Evolutionary conservation across 495 filamentous ascomycete species (phyloP).

Genomic region (Aspergillus heteromorphus): DNA sequence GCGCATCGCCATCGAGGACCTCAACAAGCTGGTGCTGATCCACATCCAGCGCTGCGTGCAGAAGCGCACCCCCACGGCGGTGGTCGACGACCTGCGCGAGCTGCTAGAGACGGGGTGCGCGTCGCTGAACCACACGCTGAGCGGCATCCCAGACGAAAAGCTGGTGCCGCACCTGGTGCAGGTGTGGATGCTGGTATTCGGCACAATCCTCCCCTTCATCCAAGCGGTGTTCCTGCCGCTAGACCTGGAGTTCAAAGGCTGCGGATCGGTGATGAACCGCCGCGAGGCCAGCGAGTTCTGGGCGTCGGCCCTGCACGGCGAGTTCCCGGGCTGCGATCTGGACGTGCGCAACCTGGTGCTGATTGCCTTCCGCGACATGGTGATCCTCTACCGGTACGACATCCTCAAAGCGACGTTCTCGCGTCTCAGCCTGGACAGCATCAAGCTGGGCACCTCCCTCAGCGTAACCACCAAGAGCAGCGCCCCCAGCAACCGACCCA

Average conservation of each 20-base stretch:
- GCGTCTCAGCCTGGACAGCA: constrained; percentile 74
- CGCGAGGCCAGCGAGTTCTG: constrained; percentile 86
- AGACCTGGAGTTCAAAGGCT: constrained; percentile 88
- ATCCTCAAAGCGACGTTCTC: constrained; percentile 86
- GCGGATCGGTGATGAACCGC: constrained; percentile 66
- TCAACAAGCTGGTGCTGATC: constrained; percentile 80
- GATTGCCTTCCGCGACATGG: constrained; percentile 80
- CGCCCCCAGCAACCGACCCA: constrained; percentile 45
- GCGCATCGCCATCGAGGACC: constrained; percentile 83
- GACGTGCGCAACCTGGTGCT: constrained; percentile 87
- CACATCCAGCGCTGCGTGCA: constrained; percentile 76
- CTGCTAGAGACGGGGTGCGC: constrained; percentile 76
- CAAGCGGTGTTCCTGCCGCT: constrained; percentile 94
- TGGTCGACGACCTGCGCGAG: constrained; percentile 76
- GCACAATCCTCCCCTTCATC: constrained; percentile 84
- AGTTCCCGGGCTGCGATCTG: constrained; percentile 47
- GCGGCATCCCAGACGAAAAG: constrained; percentile 71
- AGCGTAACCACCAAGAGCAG: constrained; percentile 44
- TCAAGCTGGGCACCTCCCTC: constrained; percentile 55
- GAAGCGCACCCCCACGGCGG: constrained; percentile 56
- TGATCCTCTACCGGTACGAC: constrained; percentile 82
- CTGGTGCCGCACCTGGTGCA: constrained; percentile 84
- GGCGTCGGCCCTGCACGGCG: constrained; percentile 44
- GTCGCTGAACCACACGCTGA: constrained; percentile 76
- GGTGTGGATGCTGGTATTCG: constrained; percentile 89